phyloP scores from a whole-genome alignment of 2,329 filamentous ascomycete genomes.

The Aureobasidium sp. region DNA sequence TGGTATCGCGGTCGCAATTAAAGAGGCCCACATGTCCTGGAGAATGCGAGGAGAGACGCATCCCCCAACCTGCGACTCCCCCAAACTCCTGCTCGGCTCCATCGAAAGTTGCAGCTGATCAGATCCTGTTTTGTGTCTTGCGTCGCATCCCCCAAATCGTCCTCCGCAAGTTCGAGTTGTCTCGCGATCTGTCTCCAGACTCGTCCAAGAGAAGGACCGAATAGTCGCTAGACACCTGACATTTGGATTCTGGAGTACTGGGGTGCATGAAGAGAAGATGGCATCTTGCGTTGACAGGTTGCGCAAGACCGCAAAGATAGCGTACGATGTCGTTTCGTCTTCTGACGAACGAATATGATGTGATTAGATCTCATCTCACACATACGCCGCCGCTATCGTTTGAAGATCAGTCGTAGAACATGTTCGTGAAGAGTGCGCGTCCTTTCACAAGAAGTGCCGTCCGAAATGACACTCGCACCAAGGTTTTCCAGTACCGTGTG shows the following conservation, averaged over 20 bases:
- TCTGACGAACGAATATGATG: no score
- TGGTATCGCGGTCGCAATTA: no score
- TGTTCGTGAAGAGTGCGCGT: no score
- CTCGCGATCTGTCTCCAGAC: not conserved
- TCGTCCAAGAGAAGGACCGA: not conserved
- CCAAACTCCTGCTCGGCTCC: constrained; percentile 4
- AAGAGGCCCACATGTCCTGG: not conserved
- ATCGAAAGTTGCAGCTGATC: not conserved
- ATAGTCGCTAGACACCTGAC: not conserved
- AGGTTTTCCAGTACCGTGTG: no score
- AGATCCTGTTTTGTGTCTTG: not conserved
- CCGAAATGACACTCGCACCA: no score
- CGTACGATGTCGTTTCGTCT: not conserved
- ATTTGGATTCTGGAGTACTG: not conserved
- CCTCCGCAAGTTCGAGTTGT: not conserved
- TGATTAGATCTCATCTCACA: no score
- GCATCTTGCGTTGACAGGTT: not conserved
- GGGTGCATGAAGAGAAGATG: not conserved
- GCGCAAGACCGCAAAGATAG: not conserved
- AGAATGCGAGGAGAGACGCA: not conserved
- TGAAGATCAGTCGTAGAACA: no score
- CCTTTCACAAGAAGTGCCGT: no score
- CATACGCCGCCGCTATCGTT: no score
- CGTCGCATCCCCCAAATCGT: not conserved
- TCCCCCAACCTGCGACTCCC: not conserved